These are phyloP conservation scores for Leptomonas seymouri DNA, from an alignment of 208 protist genomes.

Conservation along the genomic window DNA sequence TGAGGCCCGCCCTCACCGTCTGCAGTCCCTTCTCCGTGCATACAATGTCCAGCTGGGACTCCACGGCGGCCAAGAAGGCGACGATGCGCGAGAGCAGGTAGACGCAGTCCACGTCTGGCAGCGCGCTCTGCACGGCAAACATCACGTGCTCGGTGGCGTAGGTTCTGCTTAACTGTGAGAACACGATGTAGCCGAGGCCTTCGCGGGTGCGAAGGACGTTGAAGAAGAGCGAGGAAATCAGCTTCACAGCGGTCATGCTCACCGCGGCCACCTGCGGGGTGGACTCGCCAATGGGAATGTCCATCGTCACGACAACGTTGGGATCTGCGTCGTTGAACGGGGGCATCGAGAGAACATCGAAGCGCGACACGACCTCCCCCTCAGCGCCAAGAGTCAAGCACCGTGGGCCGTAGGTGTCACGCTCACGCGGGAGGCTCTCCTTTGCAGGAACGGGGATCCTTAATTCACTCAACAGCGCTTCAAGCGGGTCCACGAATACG, in stretches of 20 bases:
- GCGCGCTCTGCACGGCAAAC: slow-evolving; percentile 63
- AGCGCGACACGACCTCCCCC: slow-evolving; percentile 13
- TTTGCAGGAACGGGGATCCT: slow-evolving; percentile 27
- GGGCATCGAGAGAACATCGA: slow-evolving; percentile 51
- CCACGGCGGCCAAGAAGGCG: slow-evolving; percentile 62
- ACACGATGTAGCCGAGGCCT: slow-evolving; percentile 83
- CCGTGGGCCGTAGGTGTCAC: slow-evolving; percentile 51
- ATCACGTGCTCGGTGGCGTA: slow-evolving; percentile 41
- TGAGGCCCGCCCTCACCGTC: slow-evolving; percentile 44
- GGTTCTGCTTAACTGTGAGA: slow-evolving; percentile 19
- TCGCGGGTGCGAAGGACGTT: slow-evolving; percentile 74
- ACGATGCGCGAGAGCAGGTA: slow-evolving; percentile 82
- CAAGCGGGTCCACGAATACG: slow-evolving; percentile 31
- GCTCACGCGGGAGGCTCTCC: slow-evolving; percentile 47
- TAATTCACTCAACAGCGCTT: slow-evolving; percentile 33
- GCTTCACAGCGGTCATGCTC: slow-evolving; percentile 34
- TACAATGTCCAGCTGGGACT: slow-evolving; percentile 38
- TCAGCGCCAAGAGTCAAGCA: not conserved
- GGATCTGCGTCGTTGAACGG: slow-evolving; percentile 49
- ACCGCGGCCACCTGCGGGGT: slow-evolving; percentile 45
- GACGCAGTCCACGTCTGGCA: slow-evolving; percentile 48
- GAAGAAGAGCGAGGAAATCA: slow-evolving; percentile 76
- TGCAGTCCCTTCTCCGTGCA: slow-evolving; percentile 43
- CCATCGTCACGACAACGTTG: slow-evolving; percentile 56
- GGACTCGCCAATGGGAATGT: slow-evolving; percentile 60